Evolutionary conservation across 805 yeast genomes (phyloP).

Genomic region (Cyberlindnera mycetangii): DNA sequence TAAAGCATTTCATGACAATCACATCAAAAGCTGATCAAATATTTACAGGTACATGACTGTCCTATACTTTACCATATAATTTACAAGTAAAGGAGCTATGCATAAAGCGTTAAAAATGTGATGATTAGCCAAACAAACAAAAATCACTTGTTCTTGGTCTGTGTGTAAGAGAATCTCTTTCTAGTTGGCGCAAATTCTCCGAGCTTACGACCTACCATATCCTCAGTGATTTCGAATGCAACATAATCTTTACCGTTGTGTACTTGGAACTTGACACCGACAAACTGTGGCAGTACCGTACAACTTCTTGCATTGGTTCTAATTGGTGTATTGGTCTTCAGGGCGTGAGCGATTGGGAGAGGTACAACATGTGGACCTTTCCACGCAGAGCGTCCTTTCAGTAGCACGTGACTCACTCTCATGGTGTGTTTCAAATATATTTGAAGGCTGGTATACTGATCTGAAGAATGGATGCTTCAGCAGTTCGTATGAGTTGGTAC

Average conservation of each 20-base stretch:
- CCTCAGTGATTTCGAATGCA: slow-evolving; percentile 80
- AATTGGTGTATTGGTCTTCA: slow-evolving; percentile 76
- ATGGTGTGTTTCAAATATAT: slow-evolving; percentile 25
- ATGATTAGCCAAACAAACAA: background rate
- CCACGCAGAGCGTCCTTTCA: slow-evolving; percentile 57
- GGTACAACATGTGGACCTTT: slow-evolving; percentile 93
- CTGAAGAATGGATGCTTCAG: no score
- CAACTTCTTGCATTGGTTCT: slow-evolving; percentile 96
- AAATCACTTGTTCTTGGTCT: slow-evolving; percentile 56
- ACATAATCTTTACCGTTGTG: slow-evolving; percentile 96
- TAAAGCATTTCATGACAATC: background rate
- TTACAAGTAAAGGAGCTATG: background rate
- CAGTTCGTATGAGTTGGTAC: no score
- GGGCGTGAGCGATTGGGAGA: slow-evolving; percentile 85
- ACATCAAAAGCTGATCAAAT: background rate
- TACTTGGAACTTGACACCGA: slow-evolving; percentile 89
- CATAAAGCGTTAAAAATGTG: background rate
- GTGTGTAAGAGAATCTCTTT: slow-evolving; percentile 80
- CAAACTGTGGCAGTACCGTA: slow-evolving; percentile 93
- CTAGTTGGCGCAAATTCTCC: slow-evolving; percentile 97
- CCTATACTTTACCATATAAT: background rate
- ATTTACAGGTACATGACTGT: background rate
- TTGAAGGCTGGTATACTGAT: no score
- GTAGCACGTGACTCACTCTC: slow-evolving; percentile 38
- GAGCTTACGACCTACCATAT: slow-evolving; percentile 94